Base-by-base conservation (phyloP, 257 asterid genomes). In the Solanum ahanhuiri region DNA sequence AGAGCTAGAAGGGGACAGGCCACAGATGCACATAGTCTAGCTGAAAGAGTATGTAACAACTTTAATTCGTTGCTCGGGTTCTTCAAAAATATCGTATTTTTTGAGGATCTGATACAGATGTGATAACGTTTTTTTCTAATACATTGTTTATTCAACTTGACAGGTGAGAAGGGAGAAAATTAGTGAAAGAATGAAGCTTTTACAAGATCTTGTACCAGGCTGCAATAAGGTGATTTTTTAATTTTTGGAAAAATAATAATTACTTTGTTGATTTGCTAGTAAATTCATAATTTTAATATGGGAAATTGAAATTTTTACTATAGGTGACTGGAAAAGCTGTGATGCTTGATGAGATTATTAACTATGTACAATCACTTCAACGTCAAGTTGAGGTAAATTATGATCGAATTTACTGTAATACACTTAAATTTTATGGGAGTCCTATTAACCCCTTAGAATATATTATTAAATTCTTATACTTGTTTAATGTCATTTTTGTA, bases 1-100 rank as follows among this genome's bases (percentile, higher is more conserved):
- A 93, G 99, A 90, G 99, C 99, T 9, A 93, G 99, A 90, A 92
- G 99, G 81, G 99, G 99, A 22, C 96, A 96, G 51, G 99, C 99
- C 20, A 96, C 99, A 22, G 99, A 96, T 90, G 98, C 98, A 31
- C 99, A 96, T 57, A 96, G 99, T 87, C 94, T 96, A 58, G 99
- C 99, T 71, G 99, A 96, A 91, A 96, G 99, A 89, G 98, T 94
- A 93, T 39, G 90, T 25, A 58, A 31, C 15, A 28, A 28, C 2
- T 28, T 28, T 28, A 28, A 28, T 28, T 28, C 30, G 30, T 28
- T 28, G 30, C 67, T 54, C 20, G 11, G 3, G 9, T 72, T 11
- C 31, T 72, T 1, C 1, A 72, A 10, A 72, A 72, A 72, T 35
- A 0, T 72, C 0, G 1, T 2, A 9, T 35, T 39, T 57, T 75